phyloP scores from a whole-genome alignment of 1,139 yeast species.

The Pichia inconspicua region DNA sequence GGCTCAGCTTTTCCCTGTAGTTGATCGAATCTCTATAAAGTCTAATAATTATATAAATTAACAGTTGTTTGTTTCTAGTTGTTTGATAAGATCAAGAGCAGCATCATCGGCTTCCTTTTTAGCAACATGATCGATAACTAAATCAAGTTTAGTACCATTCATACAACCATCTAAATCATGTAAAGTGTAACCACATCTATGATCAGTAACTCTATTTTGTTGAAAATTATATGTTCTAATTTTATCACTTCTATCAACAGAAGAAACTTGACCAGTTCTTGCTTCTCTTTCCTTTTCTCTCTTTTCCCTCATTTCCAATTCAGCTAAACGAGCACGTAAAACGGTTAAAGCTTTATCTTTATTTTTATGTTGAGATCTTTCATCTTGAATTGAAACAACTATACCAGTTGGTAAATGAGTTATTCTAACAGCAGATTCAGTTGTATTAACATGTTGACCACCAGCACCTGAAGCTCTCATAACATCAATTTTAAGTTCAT shows the following conservation, averaged over 20 bases:
- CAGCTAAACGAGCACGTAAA: constrained; percentile 77
- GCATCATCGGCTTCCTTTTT: constrained; percentile 39
- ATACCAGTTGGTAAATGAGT: constrained; percentile 92
- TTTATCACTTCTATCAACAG: constrained; percentile 88
- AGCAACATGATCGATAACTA: constrained; percentile 48
- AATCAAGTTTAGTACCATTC: constrained; percentile 63
- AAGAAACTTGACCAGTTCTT: constrained; percentile 75
- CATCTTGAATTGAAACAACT: constrained; percentile 86
- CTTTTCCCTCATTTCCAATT: constrained; percentile 59
- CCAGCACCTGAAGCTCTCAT: constrained; percentile 98
- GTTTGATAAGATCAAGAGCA: constrained; percentile 32
- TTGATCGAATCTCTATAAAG: no score
- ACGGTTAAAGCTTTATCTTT: constrained; percentile 91
- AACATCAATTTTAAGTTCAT: constrained; percentile 84
- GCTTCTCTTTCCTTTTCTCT: constrained; percentile 58
- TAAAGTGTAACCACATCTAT: constrained; percentile 71
- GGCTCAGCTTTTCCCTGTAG: neutral
- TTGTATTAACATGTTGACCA: constrained; percentile 97
- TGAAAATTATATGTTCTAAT: constrained; percentile 89
- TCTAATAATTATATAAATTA: neutral
- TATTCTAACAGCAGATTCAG: constrained; percentile 92
- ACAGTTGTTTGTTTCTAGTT: constrained; percentile 10
- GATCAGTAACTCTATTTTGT: constrained; percentile 90
- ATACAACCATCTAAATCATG: constrained; percentile 78
- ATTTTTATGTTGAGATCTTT: constrained; percentile 88